A percentile compares a stretch with the other conserved stretches of the same genome.
Evolutionary conservation across 352 stramenopile genomes (phyloP).

Genomic region (Phytophthora boehmeriae): DNA sequence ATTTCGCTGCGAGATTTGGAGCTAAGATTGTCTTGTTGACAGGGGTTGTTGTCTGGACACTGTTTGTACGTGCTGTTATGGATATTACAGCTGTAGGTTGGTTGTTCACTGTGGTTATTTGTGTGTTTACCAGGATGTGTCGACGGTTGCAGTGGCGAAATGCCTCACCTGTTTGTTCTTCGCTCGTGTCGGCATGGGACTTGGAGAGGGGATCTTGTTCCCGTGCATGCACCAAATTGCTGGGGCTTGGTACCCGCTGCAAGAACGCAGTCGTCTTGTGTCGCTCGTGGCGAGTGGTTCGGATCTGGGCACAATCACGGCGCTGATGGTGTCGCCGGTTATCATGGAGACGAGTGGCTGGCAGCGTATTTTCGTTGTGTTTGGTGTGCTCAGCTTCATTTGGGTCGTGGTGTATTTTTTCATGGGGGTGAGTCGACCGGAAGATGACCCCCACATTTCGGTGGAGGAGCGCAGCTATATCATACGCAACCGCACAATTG

Average conservation of each 20-base stretch:
- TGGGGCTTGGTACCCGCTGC: constrained; percentile 82
- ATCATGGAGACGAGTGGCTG: constrained; percentile 70
- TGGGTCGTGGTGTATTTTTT: constrained; percentile 71
- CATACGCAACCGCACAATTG: constrained; percentile 60
- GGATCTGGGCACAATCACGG: constrained; percentile 82
- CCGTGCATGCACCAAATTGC: constrained; percentile 89
- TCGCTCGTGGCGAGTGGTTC: constrained; percentile 78
- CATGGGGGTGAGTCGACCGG: constrained; percentile 67
- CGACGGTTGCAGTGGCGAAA: constrained; percentile 68
- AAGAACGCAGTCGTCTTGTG: constrained; percentile 83
- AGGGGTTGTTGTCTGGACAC: constrained; percentile 83
- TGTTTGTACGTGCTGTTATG: constrained; percentile 56
- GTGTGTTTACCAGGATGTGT: constrained; percentile 53
- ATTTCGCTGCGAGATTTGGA: constrained; percentile 68
- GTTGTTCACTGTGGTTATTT: background rate
- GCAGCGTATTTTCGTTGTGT: constrained; percentile 80
- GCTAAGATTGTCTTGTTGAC: constrained; percentile 77
- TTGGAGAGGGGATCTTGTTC: constrained; percentile 88
- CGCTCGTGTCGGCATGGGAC: constrained; percentile 78
- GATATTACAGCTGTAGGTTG: background rate
- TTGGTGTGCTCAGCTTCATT: constrained; percentile 75
- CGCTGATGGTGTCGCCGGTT: constrained; percentile 74
- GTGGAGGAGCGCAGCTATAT: constrained; percentile 68
- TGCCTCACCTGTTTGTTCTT: constrained; percentile 76
- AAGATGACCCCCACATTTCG: constrained; percentile 68